Conservation (phyloP, 805 yeast genomes). For the Vanderwaltozyma tropicalis region DNA sequence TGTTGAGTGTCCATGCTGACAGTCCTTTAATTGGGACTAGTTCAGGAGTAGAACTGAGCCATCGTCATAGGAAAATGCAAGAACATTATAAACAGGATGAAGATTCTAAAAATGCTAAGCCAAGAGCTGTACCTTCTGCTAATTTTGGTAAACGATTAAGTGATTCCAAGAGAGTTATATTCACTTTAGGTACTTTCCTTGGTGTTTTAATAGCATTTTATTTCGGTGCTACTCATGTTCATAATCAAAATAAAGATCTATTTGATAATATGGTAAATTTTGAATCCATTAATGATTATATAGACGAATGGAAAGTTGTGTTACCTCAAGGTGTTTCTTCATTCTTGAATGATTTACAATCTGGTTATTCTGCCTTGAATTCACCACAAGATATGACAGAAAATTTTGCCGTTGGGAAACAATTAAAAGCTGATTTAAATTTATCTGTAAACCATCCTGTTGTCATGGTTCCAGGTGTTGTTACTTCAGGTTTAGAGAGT, state of each 20-base stretch:
- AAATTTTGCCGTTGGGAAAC: slow-evolving; percentile 78
- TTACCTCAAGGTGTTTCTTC: slow-evolving; percentile 58
- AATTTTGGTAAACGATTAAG: slow-evolving; percentile 14
- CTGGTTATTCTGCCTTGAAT: slow-evolving; percentile 9
- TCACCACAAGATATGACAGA: slow-evolving; percentile 47
- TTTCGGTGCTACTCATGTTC: slow-evolving; percentile 35
- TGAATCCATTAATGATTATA: slow-evolving; percentile 46
- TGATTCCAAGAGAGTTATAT: slow-evolving; percentile 48
- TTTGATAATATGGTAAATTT: slow-evolving; percentile 42
- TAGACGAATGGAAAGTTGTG: slow-evolving; percentile 64
- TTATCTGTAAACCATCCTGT: slow-evolving; percentile 62
- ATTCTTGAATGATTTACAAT: slow-evolving; percentile 45
- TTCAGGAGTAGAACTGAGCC: not conserved
- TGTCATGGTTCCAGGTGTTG: slow-evolving; percentile 90
- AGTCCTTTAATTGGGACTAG: too few species aligned
- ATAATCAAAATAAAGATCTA: slow-evolving; percentile 21
- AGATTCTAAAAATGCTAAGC: not conserved
- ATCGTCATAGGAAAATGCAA: not conserved
- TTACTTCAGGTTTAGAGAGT: slow-evolving; percentile 87
- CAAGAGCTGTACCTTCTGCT: not conserved
- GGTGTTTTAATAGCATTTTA: slow-evolving; percentile 60
- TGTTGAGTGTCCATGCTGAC: not conserved
- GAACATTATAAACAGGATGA: not conserved
- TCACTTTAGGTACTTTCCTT: slow-evolving; percentile 59
- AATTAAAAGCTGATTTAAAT: slow-evolving; percentile 42